Evolutionary conservation across 495 filamentous ascomycete species (phyloP).

Genomic region (Neurospora sp.): DNA sequence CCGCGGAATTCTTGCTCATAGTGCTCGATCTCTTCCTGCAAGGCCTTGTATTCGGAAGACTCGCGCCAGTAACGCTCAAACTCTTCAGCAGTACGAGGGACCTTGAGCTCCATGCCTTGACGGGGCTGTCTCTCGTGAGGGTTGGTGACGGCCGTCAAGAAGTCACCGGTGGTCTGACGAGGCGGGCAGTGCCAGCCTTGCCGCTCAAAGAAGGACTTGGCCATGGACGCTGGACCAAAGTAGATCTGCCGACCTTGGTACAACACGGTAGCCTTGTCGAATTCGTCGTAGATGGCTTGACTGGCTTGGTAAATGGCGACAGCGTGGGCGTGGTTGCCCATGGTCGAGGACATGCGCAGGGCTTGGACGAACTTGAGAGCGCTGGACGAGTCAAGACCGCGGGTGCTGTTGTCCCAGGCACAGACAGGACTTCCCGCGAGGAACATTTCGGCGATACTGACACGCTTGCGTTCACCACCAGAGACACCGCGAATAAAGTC

Average conservation of each 20-base stretch:
- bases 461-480: constrained; percentile 46
- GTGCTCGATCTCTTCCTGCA: constrained; percentile 52
- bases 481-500: constrained; percentile 64
- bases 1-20: constrained; percentile 48
- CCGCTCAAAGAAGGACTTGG: constrained; percentile 47
- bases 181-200: constrained; percentile 56
- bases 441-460: constrained; percentile 43
- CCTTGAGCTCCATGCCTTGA: constrained; percentile 50
- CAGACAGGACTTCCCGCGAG: constrained; percentile 36
- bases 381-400: constrained; percentile 43
- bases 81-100: constrained; percentile 51
- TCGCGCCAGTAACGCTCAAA: constrained; percentile 42
- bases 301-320: constrained; percentile 70
- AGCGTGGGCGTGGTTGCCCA: constrained; percentile 40
- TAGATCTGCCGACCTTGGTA: constrained; percentile 59
- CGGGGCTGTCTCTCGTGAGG: constrained; percentile 57
- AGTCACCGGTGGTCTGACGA: constrained; percentile 63
- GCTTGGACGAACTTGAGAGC: constrained; percentile 40
- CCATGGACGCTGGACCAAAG: constrained; percentile 46
- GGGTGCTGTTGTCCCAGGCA: constrained; percentile 46
- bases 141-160: constrained; percentile 68
- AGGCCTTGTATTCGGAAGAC: constrained; percentile 38
- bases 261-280: constrained; percentile 52
- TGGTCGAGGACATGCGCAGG: constrained; percentile 41
- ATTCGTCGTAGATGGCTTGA: constrained; percentile 55